A percentile compares a stretch with the other conserved stretches of the same genome.
Conservation (phyloP, 2,329 filamentous ascomycete genomes). For the Bimuria novae-zelandiae region DNA sequence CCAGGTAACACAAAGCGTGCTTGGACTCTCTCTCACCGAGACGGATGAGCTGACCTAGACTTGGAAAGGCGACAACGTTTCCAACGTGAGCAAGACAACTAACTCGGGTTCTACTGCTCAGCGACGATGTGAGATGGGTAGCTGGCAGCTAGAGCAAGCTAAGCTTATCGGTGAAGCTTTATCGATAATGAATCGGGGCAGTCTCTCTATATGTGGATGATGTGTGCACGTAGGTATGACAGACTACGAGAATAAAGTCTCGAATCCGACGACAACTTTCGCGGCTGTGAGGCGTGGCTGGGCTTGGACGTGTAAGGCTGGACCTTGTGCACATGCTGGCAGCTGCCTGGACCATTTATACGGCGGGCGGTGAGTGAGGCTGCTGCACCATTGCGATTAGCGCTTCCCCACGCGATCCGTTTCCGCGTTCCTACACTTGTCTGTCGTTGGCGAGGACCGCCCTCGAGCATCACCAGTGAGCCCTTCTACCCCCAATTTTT, state of each 20-base stretch:
- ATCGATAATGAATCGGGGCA: background rate
- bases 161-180: slow-evolving; percentile 12
- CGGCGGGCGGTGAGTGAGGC: slow-evolving; percentile 1
- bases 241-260: background rate
- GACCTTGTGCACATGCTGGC: background rate
- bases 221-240: background rate
- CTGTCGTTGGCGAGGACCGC: background rate
- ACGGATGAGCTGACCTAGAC: no score
- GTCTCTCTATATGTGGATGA: no score
- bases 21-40: no score
- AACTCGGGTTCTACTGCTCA: no score
- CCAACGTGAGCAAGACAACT: no score
- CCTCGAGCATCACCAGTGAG: slow-evolving; percentile 2
- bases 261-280: background rate
- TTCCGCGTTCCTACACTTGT: background rate
- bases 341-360: slow-evolving; percentile 8
- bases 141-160: no score
- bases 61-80: no score
- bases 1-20: no score
- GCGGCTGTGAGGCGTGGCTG: slow-evolving; percentile 6
- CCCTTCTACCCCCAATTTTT: background rate
- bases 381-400: slow-evolving; percentile 2
- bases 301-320: slow-evolving; percentile 3
- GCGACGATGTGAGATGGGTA: no score
- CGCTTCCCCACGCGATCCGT: background rate